A percentile compares a stretch with the other conserved stretches of the same genome.
These are phyloP conservation scores for Albatrellus sp. DNA, from an alignment of 1,284 basidiomycete genomes.

Conservation along the genomic window DNA sequence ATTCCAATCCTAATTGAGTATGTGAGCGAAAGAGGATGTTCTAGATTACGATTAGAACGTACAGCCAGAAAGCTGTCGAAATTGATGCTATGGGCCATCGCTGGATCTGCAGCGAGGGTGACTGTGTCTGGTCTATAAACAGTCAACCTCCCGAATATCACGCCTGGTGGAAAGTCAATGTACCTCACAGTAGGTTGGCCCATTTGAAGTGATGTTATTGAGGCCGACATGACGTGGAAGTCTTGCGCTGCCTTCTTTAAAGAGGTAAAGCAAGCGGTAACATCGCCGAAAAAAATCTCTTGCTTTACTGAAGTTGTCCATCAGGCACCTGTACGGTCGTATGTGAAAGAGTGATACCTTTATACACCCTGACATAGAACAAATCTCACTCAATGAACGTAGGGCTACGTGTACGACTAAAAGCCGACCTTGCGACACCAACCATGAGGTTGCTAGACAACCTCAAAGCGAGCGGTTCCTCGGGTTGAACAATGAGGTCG, in stretches of 20 bases:
- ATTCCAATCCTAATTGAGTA: conserved; percentile 46
- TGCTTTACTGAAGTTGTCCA: conserved; percentile 56
- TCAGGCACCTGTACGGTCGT: conserved; percentile 24
- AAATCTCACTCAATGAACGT: neutral
- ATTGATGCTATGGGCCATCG: conserved; percentile 39
- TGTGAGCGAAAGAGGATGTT: neutral
- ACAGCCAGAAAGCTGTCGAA: conserved; percentile 59
- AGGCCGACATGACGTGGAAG: conserved; percentile 28
- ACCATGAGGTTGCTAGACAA: conserved; percentile 81
- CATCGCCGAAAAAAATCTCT: conserved; percentile 69
- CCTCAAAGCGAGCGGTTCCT: conserved; percentile 76
- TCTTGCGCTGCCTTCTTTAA: conserved; percentile 67
- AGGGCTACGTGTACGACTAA: conserved; percentile 1
- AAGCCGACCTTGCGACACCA: conserved; percentile 69
- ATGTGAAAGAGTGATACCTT: conserved; percentile 7
- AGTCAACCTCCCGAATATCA: neutral
- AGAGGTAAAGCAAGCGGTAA: conserved; percentile 61
- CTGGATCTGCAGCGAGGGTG: conserved; percentile 46
- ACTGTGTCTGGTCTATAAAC: conserved; percentile 40
- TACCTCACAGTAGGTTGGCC: conserved; percentile 52
- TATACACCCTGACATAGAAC: conserved; percentile 8
- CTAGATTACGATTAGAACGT: conserved; percentile 16
- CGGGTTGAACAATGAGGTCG: conserved; percentile 63
- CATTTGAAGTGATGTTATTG: conserved; percentile 50
- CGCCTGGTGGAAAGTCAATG: conserved; percentile 10